These are phyloP conservation scores for Backusella luteola DNA, from an alignment of 192 early-diverging fungal species.

Conservation along the genomic window DNA sequence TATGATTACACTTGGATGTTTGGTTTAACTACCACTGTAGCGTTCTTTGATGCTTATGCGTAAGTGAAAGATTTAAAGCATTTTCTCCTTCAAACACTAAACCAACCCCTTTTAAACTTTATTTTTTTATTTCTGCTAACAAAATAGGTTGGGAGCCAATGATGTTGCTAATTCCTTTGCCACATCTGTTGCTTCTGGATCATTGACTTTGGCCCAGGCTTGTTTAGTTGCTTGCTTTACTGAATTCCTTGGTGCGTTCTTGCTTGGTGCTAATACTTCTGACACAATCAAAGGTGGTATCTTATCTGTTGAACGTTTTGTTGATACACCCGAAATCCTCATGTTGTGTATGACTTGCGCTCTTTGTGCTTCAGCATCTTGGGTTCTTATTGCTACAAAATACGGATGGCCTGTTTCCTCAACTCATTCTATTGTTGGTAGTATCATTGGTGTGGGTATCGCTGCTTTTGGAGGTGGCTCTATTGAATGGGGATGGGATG, in stretches of 20 bases:
- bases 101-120: not conserved
- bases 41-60: slow-evolving; percentile 66
- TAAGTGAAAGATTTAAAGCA: not conserved
- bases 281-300: slow-evolving; percentile 84
- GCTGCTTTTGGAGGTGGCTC: slow-evolving; percentile 62
- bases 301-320: slow-evolving; percentile 57
- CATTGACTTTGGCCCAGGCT: slow-evolving; percentile 73
- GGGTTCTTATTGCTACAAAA: slow-evolving; percentile 71
- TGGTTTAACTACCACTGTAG: slow-evolving; percentile 59
- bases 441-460: slow-evolving; percentile 72
- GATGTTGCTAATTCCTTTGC: slow-evolving; percentile 91
- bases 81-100: not conserved
- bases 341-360: slow-evolving; percentile 88
- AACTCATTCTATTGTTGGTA: slow-evolving; percentile 83
- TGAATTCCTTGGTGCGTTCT: slow-evolving; percentile 76
- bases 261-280: slow-evolving; percentile 67
- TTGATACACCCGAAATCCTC: slow-evolving; percentile 62
- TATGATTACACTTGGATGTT: slow-evolving; percentile 65
- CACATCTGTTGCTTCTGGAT: slow-evolving; percentile 80
- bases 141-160: slow-evolving; percentile 79
- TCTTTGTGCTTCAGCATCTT: slow-evolving; percentile 68
- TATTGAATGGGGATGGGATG: slow-evolving; percentile 60
- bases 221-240: slow-evolving; percentile 78
- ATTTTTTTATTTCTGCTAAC: not conserved
- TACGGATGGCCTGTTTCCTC: slow-evolving; percentile 74